These are phyloP conservation scores for Delitschia confertaspora DNA, from an alignment of 495 filamentous ascomycete species.

Conservation along the genomic window DNA sequence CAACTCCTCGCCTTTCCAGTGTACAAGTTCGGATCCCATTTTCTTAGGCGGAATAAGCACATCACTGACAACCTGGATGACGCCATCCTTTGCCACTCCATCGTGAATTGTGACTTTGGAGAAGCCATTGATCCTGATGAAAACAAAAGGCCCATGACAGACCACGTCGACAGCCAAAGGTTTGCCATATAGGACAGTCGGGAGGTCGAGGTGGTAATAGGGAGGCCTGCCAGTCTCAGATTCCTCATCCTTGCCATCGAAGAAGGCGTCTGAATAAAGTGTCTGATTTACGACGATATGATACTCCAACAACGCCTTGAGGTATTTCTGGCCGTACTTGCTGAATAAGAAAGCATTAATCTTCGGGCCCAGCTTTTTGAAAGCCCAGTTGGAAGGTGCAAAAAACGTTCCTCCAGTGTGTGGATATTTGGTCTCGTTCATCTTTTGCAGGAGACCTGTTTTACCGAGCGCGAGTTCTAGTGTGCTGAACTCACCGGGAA, in stretches of 20 bases:
- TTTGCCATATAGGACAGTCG: conserved; percentile 53
- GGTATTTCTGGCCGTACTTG: conserved; percentile 54
- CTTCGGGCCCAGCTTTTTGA: conserved; percentile 55
- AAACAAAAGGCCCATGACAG: conserved; percentile 51
- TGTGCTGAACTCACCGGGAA: conserved; percentile 69
- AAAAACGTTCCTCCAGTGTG: conserved; percentile 59
- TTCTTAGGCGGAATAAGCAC: conserved; percentile 68
- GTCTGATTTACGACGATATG: conserved; percentile 67
- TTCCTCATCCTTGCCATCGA: conserved; percentile 38
- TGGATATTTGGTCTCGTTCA: conserved; percentile 35
- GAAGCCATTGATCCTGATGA: conserved; percentile 64
- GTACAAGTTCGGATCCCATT: conserved; percentile 30
- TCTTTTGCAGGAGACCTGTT: conserved; percentile 50
- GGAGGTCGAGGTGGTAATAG: conserved; percentile 47
- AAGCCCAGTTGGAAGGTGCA: conserved; percentile 68
- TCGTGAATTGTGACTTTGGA: conserved; percentile 52
- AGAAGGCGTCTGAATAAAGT: conserved; percentile 73
- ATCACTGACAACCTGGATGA: conserved; percentile 60
- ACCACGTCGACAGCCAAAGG: conserved; percentile 57
- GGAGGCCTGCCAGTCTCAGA: conserved; percentile 17
- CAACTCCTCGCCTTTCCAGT: conserved; percentile 46
- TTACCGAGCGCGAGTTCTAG: conserved; percentile 60
- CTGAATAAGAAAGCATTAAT: conserved; percentile 75
- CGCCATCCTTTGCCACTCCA: conserved; percentile 61
- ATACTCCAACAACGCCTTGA: conserved; percentile 68